Evolutionary conservation across 371 early-diverging fungal genomes (phyloP), one percentile per base, ranked within the genome.

Genomic region (Zopfochytrium polystomum): DNA sequence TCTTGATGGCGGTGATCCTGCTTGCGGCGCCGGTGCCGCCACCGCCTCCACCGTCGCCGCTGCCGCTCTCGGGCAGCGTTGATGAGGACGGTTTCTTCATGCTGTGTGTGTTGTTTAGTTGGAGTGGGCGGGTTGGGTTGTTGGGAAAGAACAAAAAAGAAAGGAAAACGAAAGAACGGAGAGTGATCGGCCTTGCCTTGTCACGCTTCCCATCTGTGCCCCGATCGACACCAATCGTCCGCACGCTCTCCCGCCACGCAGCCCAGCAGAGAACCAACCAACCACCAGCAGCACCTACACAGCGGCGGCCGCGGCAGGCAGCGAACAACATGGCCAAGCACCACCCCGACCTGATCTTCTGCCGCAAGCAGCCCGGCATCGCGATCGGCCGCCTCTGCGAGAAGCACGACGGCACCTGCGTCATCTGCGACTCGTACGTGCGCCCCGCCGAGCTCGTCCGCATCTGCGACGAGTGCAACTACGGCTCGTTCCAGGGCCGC

Each of bases 401-500:
- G 60, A 92, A 91, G 65, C 87, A 89, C 74, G 98, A 96, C 73
- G 96, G 98, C 60, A 83, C 81, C 71, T 97, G 98, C 68, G 90
- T 95, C 29, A 88, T 97, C 66, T 97, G 98, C 70, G 98, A 96
- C 74, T 91, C 91, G 73, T 90, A 89, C 58, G 96, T 95, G 15
- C 81, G 55, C n/a, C 93, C 93, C 33, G 85, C 88, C 31, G 92
- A 89, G 20, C 61, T 88, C 33, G 96, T 94, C 22, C 87, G 88
- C 46, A 91, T 96, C 49, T 97, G 98, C 73, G 96, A 95, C 65
- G 96, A 96, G 70, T 95, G 96, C 79, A 95, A 95, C 80, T 96
- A 91, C 75, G 95, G 82, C 52, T 85, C 88, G 38, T 87, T 84
- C 62, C 90, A 91, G 70, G 95, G 95, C 22, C 86, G 89, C 5